Percentiles rank a stretch among this genome's conserved stretches.
Evolutionary conservation across 768 basidiomycete genomes (phyloP).

Genomic region (Inosperma sp.): DNA sequence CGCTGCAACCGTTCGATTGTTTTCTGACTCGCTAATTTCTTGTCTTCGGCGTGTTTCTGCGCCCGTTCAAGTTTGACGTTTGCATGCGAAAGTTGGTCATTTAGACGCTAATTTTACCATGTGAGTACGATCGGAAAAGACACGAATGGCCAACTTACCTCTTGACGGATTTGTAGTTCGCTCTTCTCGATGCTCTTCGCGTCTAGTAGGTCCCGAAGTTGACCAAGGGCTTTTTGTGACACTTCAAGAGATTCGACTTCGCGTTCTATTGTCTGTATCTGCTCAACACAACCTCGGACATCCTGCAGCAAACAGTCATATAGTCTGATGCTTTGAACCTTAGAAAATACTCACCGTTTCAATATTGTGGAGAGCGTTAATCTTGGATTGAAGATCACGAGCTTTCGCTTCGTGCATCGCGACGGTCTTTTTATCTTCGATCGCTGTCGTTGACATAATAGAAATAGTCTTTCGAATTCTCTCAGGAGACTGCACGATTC

Average conservation of each 20-base stretch:
- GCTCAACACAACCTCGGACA: conserved; percentile 64
- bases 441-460: conserved; percentile 62
- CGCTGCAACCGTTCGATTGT: conserved; percentile 71
- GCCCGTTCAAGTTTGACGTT: conserved; percentile 78
- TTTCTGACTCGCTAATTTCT: conserved; percentile 63
- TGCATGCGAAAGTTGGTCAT: conserved; percentile 76
- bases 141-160: conserved; percentile 40
- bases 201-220: conserved; percentile 64
- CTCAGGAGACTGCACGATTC: conserved; percentile 90
- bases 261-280: conserved; percentile 69
- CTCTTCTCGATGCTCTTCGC: conserved; percentile 71
- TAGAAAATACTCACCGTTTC: conserved; percentile 53
- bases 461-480: conserved; percentile 79
- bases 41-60: conserved; percentile 76
- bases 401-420: conserved; percentile 66
- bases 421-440: conserved; percentile 67
- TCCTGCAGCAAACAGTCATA: conserved; percentile 43
- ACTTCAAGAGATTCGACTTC: conserved; percentile 60
- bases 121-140: neutral
- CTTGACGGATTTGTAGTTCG: conserved; percentile 61
- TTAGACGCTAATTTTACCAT: conserved; percentile 55
- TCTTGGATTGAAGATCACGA: conserved; percentile 71
- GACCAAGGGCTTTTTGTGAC: conserved; percentile 62
- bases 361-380: conserved; percentile 62
- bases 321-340: conserved; percentile 7